Conservation (phyloP, 768 basidiomycete species). For the Phaffia australis region DNA sequence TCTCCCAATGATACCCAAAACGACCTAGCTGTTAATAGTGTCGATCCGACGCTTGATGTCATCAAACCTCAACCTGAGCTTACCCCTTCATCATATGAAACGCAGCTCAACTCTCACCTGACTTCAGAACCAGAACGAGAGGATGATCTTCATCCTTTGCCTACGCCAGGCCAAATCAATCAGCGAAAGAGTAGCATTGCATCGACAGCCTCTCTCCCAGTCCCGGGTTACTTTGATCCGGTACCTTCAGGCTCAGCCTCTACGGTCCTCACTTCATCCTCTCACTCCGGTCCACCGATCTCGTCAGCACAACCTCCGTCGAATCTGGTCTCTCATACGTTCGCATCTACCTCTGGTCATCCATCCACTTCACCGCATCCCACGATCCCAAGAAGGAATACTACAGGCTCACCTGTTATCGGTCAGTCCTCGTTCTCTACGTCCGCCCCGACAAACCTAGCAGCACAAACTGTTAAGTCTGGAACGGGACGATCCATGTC, state of each 20-base stretch:
- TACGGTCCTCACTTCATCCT: not conserved
- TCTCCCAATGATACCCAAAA: not conserved
- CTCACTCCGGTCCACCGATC: not conserved
- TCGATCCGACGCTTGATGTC: not conserved
- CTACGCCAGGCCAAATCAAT: conserved; percentile 3
- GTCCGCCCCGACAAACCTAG: not conserved
- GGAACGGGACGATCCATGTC: not conserved
- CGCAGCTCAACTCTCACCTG: not conserved
- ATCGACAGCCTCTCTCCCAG: not conserved
- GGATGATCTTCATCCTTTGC: conserved; percentile 15
- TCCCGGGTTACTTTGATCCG: conserved; percentile 3
- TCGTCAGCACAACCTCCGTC: too few species aligned
- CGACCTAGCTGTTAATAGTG: not conserved
- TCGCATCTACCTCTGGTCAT: not conserved
- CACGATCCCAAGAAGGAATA: not conserved
- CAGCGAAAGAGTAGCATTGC: conserved; percentile 8
- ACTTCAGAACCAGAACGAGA: too few species aligned
- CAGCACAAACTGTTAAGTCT: not conserved
- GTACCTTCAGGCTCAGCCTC: not conserved
- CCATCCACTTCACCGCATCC: not conserved
- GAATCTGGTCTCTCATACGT: not conserved
- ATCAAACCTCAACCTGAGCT: not conserved
- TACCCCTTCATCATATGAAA: not conserved
- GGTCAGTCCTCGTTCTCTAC: not conserved
- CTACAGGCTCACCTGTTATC: not conserved